Evolutionary conservation across 495 filamentous ascomycete species (phyloP).

Genomic region (Aspergillus affinis): DNA sequence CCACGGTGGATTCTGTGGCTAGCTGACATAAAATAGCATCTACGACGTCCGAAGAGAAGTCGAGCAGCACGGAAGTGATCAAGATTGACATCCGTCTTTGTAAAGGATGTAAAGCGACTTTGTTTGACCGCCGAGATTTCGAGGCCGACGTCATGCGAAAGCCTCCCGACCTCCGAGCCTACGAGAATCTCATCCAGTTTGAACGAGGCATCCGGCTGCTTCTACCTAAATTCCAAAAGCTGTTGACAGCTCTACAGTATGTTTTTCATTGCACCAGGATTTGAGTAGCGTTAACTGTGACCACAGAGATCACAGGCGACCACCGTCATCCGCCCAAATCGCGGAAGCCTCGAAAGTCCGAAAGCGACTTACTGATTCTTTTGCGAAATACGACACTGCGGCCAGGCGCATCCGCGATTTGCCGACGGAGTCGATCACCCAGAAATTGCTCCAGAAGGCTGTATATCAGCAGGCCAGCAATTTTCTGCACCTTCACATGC

Average conservation of each 20-base stretch:
- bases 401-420: slow-evolving; percentile 81
- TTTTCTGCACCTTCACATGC: slow-evolving; percentile 89
- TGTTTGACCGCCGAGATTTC: slow-evolving; percentile 87
- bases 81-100: slow-evolving; percentile 87
- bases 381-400: slow-evolving; percentile 84
- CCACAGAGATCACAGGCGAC: slow-evolving; percentile 62
- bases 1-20: slow-evolving; percentile 14
- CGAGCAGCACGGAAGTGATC: slow-evolving; percentile 47
- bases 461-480: slow-evolving; percentile 80
- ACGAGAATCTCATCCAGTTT: slow-evolving; percentile 86
- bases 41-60: slow-evolving; percentile 60
- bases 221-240: slow-evolving; percentile 82
- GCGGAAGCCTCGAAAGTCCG: slow-evolving; percentile 87
- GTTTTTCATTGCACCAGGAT: slow-evolving; percentile 30
- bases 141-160: slow-evolving; percentile 63
- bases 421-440: slow-evolving; percentile 67
- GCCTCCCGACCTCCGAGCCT: slow-evolving; percentile 76
- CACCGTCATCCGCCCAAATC: slow-evolving; percentile 72
- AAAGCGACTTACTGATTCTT: slow-evolving; percentile 86
- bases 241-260: slow-evolving; percentile 67
- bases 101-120: slow-evolving; percentile 77
- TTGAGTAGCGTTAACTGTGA: background rate
- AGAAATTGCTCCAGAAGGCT: slow-evolving; percentile 75
- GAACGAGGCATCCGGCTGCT: slow-evolving; percentile 83
- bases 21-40: slow-evolving; percentile 34